Conservation (phyloP, 345 rosid species). For the Microthlaspi erraticum region DNA sequence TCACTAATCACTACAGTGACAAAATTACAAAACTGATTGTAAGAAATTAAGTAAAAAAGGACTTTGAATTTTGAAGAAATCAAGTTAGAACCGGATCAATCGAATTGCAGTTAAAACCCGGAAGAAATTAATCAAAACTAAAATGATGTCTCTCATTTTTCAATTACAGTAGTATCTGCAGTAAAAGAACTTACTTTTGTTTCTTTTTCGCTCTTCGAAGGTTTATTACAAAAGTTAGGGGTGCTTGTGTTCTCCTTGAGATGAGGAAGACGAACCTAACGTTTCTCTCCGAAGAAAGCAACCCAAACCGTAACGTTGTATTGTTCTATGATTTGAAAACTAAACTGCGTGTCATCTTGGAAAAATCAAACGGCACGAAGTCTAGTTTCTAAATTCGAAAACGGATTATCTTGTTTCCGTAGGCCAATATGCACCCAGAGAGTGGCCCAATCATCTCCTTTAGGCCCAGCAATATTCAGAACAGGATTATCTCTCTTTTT, state of each 20-base stretch:
- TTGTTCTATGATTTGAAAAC: conserved; percentile 5
- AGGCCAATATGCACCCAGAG: neutral
- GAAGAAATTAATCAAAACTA: conserved; percentile 25
- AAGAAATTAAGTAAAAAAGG: neutral
- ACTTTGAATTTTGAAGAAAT: neutral
- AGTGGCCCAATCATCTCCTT: neutral
- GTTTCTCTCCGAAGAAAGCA: conserved; percentile 35
- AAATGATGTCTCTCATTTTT: conserved; percentile 5
- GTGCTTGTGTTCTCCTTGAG: neutral
- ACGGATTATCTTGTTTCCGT: neutral
- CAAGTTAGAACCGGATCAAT: conserved; percentile 19
- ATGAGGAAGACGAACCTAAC: conserved; percentile 33
- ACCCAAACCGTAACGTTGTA: conserved; percentile 18
- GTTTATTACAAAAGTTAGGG: neutral
- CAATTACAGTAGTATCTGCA: neutral
- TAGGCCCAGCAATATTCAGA: neutral
- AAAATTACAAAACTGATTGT: neutral
- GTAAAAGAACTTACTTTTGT: conserved; percentile 8
- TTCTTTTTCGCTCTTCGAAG: conserved; percentile 20
- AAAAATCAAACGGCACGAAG: neutral
- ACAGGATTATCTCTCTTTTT: too few species aligned
- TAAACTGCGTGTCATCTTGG: neutral
- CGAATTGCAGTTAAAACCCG: conserved; percentile 11
- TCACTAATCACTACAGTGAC: conserved; percentile 16
- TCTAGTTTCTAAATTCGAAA: neutral